phyloP scores from a whole-genome alignment of 192 early-diverging fungal species.

The Dissophora globulifera region DNA sequence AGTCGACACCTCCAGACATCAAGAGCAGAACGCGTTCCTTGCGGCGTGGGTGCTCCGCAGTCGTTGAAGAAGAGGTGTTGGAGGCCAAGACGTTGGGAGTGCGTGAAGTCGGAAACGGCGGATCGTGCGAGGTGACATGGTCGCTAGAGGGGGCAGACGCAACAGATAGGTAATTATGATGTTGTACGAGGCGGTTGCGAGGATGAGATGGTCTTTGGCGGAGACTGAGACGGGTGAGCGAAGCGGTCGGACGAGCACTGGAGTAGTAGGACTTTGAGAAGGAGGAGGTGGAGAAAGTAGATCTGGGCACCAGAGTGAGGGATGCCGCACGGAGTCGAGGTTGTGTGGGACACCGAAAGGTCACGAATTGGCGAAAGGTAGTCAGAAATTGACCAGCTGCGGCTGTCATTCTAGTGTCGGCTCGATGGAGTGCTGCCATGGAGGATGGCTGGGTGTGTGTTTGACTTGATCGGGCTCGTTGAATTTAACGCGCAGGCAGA shows the following conservation, averaged over 20 bases:
- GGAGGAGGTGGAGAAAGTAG: no score
- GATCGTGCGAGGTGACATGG: no score
- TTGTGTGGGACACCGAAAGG: background rate
- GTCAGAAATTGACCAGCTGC: slow-evolving; percentile 18
- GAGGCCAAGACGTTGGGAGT: no score
- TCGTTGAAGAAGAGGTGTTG: background rate
- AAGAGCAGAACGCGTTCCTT: slow-evolving; percentile 72
- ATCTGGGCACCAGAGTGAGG: no score
- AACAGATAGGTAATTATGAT: background rate
- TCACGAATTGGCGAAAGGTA: slow-evolving; percentile 16
- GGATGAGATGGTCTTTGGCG: background rate
- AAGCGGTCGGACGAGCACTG: no score
- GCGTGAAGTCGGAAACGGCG: no score
- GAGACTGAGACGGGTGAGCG: no score
- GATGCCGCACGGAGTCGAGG: background rate
- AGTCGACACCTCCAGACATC: slow-evolving; percentile 97
- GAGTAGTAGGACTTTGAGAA: no score
- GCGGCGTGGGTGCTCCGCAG: background rate
- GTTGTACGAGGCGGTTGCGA: background rate
- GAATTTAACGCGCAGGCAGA: no score
- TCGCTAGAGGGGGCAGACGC: background rate
- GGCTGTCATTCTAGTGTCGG: background rate
- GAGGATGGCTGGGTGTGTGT: no score
- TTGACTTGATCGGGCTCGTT: no score
- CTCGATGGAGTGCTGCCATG: no score